phyloP scores from a whole-genome alignment of 805 yeast genomes.

The Candida broadrunensis region DNA sequence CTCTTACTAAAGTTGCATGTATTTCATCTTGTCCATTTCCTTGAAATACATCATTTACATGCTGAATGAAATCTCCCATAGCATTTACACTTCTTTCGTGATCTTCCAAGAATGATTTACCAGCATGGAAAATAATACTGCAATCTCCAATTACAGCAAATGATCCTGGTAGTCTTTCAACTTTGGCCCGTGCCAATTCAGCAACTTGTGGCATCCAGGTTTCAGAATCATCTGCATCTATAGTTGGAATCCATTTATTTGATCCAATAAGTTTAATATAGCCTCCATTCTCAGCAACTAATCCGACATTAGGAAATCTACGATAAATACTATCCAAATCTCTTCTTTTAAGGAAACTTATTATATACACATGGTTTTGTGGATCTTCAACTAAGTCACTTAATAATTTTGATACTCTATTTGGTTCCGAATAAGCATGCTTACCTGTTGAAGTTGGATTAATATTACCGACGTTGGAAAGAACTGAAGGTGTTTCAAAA shows the following conservation, averaged over 20 bases:
- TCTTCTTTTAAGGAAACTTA: slow-evolving; percentile 60
- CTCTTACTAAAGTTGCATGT: slow-evolving; percentile 74
- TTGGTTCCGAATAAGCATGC: slow-evolving; percentile 48
- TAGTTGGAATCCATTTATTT: slow-evolving; percentile 60
- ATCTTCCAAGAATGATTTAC: slow-evolving; percentile 56
- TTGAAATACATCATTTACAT: slow-evolving; percentile 72
- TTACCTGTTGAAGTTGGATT: slow-evolving; percentile 17
- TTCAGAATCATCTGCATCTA: slow-evolving; percentile 44
- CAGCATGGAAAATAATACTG: slow-evolving; percentile 73
- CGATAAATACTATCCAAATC: slow-evolving; percentile 69
- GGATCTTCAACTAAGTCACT: slow-evolving; percentile 57
- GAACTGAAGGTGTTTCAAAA: slow-evolving; percentile 13
- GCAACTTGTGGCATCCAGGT: slow-evolving; percentile 61
- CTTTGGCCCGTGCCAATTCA: slow-evolving; percentile 54
- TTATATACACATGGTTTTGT: slow-evolving; percentile 65
- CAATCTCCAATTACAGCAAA: slow-evolving; percentile 72
- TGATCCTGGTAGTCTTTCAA: slow-evolving; percentile 80
- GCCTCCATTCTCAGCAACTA: slow-evolving; percentile 90
- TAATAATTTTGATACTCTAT: slow-evolving; percentile 55
- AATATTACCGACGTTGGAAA: slow-evolving; percentile 15
- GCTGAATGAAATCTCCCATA: slow-evolving; percentile 82
- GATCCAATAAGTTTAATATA: slow-evolving; percentile 56
- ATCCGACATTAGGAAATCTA: slow-evolving; percentile 66
- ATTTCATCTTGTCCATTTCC: slow-evolving; percentile 38
- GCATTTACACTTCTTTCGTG: slow-evolving; percentile 62